These are phyloP conservation scores for Paecilomyces niveus DNA, from an alignment of 2,329 filamentous ascomycete species.

Conservation along the genomic window DNA sequence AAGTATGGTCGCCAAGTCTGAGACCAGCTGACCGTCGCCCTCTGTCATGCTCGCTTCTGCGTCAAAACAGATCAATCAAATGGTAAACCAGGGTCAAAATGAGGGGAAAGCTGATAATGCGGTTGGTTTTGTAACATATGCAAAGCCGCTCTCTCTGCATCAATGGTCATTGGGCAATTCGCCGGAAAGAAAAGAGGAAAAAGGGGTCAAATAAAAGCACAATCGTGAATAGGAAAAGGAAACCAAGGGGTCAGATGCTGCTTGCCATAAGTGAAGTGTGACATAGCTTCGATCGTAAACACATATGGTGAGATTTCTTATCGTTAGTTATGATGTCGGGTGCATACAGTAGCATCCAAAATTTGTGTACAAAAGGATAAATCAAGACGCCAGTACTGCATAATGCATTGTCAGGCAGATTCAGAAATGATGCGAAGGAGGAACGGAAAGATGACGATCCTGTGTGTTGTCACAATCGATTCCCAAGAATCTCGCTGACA, in stretches of 20 bases:
- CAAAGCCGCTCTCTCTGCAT: slow-evolving; percentile 1
- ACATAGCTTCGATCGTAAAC: slow-evolving; percentile 7
- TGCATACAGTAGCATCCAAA: slow-evolving; percentile 14
- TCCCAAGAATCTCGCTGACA: slow-evolving; percentile 4
- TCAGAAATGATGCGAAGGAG: slow-evolving; percentile 2
- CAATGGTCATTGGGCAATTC: background rate
- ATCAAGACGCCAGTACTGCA: slow-evolving; percentile 11
- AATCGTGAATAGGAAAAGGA: slow-evolving; percentile 7
- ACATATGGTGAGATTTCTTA: background rate
- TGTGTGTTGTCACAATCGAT: slow-evolving; percentile 5
- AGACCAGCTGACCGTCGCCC: background rate
- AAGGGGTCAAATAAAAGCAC: slow-evolving; percentile 6
- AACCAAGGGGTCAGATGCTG: background rate
- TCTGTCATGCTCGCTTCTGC: background rate
- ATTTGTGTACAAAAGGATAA: slow-evolving; percentile 14
- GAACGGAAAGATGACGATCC: background rate
- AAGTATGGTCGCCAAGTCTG: background rate
- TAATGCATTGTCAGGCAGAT: slow-evolving; percentile 5
- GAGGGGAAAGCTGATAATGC: background rate
- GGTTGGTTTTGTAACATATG: background rate
- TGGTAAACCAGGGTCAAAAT: background rate
- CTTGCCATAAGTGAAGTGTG: slow-evolving; percentile 1
- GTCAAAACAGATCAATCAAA: background rate
- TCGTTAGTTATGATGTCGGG: background rate
- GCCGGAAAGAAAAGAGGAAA: background rate